Conservation (phyloP, 2,329 filamentous ascomycete genomes). For the Alternaria brassicicola region DNA sequence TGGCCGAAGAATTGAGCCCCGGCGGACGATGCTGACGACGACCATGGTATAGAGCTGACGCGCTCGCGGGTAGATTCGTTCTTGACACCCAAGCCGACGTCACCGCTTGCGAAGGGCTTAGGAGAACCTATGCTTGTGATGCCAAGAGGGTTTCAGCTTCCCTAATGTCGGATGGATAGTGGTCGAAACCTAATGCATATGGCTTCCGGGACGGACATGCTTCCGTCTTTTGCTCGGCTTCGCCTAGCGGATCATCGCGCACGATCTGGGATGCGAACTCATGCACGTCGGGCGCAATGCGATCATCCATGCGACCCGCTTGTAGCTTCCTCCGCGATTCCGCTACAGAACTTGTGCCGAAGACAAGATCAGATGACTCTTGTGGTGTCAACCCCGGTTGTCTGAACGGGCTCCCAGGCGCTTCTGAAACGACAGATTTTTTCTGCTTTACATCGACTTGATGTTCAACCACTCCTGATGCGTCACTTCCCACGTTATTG, state of each 20-base stretch:
- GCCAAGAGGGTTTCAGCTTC: neutral
- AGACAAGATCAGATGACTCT: constrained; percentile 8
- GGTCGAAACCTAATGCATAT: neutral
- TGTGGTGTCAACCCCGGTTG: constrained; percentile 13
- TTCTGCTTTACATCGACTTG: neutral
- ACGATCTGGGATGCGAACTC: neutral
- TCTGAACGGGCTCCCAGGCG: neutral
- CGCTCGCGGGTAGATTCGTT: neutral
- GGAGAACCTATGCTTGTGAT: neutral
- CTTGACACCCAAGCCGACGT: neutral
- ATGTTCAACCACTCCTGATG: too few species aligned
- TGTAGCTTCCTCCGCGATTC: neutral
- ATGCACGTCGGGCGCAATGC: constrained; percentile 5
- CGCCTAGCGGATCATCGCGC: neutral
- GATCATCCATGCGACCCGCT: neutral
- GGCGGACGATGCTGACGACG: neutral
- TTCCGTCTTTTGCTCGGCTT: neutral
- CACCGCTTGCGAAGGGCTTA: neutral
- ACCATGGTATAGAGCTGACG: neutral
- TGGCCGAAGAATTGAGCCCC: neutral
- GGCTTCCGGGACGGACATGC: neutral
- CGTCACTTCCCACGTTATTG: neutral
- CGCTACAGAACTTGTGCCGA: neutral
- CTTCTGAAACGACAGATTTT: neutral
- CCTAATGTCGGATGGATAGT: too few species aligned